phyloP scores from a whole-genome alignment of 192 early-diverging fungal species.

The Allomyces arbusculus region DNA sequence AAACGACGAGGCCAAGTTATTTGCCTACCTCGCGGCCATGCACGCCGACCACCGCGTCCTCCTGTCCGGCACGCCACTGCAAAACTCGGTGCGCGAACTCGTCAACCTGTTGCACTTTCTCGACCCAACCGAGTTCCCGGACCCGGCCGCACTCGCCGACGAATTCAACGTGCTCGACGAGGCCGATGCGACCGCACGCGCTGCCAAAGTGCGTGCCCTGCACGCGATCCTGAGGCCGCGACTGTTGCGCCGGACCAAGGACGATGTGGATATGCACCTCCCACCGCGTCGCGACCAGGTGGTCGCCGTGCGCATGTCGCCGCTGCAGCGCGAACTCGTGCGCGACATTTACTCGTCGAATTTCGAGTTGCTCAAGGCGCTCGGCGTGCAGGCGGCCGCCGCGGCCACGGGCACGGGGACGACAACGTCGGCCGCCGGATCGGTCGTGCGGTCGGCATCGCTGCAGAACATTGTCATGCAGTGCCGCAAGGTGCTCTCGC shows the following conservation, averaged over 20 bases:
- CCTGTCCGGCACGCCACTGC: conserved; percentile 48
- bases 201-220: conserved; percentile 25
- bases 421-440: background rate
- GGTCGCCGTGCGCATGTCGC: conserved; percentile 46
- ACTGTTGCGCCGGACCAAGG: conserved; percentile 50
- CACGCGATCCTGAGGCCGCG: conserved; percentile 44
- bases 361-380: conserved; percentile 18
- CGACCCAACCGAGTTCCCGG: conserved; percentile 33
- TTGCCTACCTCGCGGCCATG: conserved; percentile 28
- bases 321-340: conserved; percentile 47
- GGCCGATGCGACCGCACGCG: conserved; percentile 3
- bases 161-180: conserved; percentile 32
- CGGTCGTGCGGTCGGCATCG: background rate
- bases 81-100: conserved; percentile 49
- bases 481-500: conserved; percentile 45
- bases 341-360: conserved; percentile 36
- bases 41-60: conserved; percentile 28
- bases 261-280: conserved; percentile 26
- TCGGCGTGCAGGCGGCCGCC: conserved; percentile 11
- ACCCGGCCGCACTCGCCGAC: conserved; percentile 28
- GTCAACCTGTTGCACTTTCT: conserved; percentile 52
- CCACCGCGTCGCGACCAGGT: conserved; percentile 40
- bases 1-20: conserved; percentile 38
- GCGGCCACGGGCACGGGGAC: conserved; percentile 3
- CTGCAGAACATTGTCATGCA: conserved; percentile 38